phyloP scores from a whole-genome alignment of 2,329 filamentous ascomycete genomes.

The Diaporthe citri region DNA sequence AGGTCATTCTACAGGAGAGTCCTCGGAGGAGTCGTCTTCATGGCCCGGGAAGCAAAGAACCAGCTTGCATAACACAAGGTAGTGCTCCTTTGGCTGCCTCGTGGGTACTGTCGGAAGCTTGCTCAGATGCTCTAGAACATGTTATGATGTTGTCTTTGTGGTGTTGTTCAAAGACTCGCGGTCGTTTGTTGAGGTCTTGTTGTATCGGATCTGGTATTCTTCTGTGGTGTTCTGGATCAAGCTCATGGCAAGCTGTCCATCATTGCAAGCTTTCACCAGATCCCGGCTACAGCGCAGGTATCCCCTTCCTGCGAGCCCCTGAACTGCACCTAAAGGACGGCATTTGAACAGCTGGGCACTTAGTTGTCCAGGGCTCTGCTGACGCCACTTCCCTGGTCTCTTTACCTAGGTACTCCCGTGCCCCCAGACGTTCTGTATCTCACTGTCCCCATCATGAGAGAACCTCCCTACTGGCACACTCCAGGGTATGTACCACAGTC shows the following conservation, averaged over 20 bases:
- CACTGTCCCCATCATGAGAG: too few species aligned
- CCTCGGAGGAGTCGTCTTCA: neutral
- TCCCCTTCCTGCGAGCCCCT: neutral
- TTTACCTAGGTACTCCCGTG: too few species aligned
- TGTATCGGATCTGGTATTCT: neutral
- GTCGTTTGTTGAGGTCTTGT: neutral
- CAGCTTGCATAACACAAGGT: rapidly evolving
- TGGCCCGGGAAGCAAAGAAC: neutral
- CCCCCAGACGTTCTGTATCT: too few species aligned
- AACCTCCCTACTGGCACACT: neutral
- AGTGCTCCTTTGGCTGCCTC: neutral
- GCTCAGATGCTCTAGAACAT: neutral
- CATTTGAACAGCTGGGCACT: neutral
- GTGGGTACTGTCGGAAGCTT: neutral
- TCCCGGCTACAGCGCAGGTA: neutral
- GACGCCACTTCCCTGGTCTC: rapidly evolving
- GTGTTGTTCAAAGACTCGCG: too few species aligned
- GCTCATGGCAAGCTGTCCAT: neutral
- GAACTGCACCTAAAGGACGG: neutral
- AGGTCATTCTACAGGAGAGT: too few species aligned
- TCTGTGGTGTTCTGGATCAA: neutral
- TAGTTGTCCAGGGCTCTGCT: neutral
- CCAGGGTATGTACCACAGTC: too few species aligned
- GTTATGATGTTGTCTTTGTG: neutral
- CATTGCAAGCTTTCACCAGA: neutral